Conservation (phyloP, 2,329 filamentous ascomycete species). For the Apiospora pterosperma region DNA sequence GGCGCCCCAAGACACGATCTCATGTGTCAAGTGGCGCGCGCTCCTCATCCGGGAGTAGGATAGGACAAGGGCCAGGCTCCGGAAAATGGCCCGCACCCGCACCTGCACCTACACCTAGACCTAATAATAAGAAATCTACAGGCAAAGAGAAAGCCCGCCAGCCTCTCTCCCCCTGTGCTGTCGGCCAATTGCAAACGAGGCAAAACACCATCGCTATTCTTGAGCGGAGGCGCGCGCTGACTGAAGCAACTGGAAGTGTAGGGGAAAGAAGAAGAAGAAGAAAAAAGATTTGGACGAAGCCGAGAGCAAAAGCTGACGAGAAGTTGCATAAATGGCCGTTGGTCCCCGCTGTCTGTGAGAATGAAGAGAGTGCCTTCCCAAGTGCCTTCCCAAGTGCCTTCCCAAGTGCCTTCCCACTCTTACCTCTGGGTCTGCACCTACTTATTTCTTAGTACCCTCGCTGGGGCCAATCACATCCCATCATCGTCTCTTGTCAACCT, state of each 20-base stretch:
- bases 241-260: conserved; percentile 15
- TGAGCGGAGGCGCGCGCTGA: conserved; percentile 28
- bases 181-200: conserved; percentile 17
- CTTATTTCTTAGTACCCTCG: no score
- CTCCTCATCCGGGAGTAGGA: conserved; percentile 11
- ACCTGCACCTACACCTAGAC: no score
- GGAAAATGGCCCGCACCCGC: background rate
- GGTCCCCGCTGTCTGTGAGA: background rate
- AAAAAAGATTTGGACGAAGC: background rate
- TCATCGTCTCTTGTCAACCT: background rate
- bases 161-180: background rate
- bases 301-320: background rate
- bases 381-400: no score
- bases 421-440: background rate
- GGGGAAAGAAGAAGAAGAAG: background rate
- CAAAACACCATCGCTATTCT: conserved; percentile 5
- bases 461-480: background rate
- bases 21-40: conserved; percentile 25
- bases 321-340: background rate
- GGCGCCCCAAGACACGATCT: conserved; percentile 10
- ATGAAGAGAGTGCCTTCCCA: no score
- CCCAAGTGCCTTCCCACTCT: background rate
- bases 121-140: conserved; percentile 1
- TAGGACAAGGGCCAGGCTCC: conserved; percentile 8
- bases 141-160: background rate